Base-by-base conservation (phyloP, 2,329 filamentous ascomycete genomes). In the Nannizziopsis barbatae region DNA sequence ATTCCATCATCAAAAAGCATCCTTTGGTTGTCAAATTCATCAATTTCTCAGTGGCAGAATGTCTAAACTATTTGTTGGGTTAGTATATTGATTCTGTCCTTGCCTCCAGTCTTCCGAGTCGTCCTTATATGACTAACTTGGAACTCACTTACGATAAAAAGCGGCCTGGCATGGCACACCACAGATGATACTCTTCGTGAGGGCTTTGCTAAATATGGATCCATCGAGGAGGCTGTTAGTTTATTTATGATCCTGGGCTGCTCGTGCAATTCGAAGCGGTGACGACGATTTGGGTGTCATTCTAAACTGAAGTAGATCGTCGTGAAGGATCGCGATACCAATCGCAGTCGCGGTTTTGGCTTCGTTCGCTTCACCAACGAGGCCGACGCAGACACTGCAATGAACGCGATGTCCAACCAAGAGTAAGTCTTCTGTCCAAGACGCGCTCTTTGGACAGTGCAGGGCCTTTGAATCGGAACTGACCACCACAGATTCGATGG, bases 141-240 rank as follows among this genome's bases (percentile, higher is more conserved):
- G 41, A 15, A 52, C 3, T 27, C 22, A 50, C 45, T 50, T 51
- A 39, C 55, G 48, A 18, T 43, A 20, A 37, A 49, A 62, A 95
- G 90, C 64, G 92, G 92, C 77, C 87, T 98, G 59, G 87, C 92
- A 62, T 98, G 92, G 92, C 89, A 95, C 74, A 98, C 92, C 56
- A 88, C 93, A 69, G 90, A 96, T 71, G 71, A 72, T 39, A 88
- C 86, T 58, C 75, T 98, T 57, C 84, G 86, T 63, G 74, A 83
- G 64, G 95, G 95, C 70, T 98, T 98, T 67, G 83, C 90, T 67
- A 83, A 92, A 68, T 95, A 86, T 64, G 90, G 90, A 52, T 73
- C 75, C 37, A 84, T 98, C 57, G 88, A 95, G 67, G 90, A 98
- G 80, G 92, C 92, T 60, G 92, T 96, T 79, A 70, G 87, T 84